A percentile compares a stretch with the other conserved stretches of the same genome.
Conservation (phyloP, 805 yeast species). For the Pichia nakasei region DNA sequence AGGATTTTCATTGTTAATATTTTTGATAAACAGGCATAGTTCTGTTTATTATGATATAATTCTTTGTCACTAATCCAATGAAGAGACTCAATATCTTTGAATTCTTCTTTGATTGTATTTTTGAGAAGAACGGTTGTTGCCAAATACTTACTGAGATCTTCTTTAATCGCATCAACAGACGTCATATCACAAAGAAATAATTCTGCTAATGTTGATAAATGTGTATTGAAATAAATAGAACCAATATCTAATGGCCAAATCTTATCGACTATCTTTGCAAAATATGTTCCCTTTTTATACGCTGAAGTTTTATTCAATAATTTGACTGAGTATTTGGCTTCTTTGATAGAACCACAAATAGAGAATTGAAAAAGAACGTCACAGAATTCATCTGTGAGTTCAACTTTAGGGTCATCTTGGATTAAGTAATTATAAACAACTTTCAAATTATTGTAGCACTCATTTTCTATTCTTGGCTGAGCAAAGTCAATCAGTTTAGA, state of each 20-base stretch:
- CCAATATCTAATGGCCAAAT: conserved; percentile 44
- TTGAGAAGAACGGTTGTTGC: conserved; percentile 54
- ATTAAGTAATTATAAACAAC: conserved; percentile 53
- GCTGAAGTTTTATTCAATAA: conserved; percentile 41
- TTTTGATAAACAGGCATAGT: conserved; percentile 19
- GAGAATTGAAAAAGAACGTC: conserved; percentile 40
- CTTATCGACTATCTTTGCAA: conserved; percentile 30
- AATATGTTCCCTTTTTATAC: conserved; percentile 28
- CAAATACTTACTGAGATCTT: conserved; percentile 49
- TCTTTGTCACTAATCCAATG: conserved; percentile 24
- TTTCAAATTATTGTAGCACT: conserved; percentile 37
- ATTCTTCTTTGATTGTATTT: conserved; percentile 32
- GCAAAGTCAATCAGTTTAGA: not conserved
- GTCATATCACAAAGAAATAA: conserved; percentile 41
- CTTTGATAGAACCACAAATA: conserved; percentile 43
- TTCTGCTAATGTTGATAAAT: conserved; percentile 53
- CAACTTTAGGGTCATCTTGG: conserved; percentile 8
- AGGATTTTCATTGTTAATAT: conserved; percentile 42
- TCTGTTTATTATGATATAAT: conserved; percentile 6
- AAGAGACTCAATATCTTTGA: conserved; percentile 6
- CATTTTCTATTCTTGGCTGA: not conserved
- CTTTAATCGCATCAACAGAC: conserved; percentile 39
- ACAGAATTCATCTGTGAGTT: conserved; percentile 35
- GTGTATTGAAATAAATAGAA: conserved; percentile 38
- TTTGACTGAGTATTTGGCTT: conserved; percentile 58